Base-by-base conservation (phyloP, 2,329 filamentous ascomycete genomes). In the Lasiodiplodia sp. region DNA sequence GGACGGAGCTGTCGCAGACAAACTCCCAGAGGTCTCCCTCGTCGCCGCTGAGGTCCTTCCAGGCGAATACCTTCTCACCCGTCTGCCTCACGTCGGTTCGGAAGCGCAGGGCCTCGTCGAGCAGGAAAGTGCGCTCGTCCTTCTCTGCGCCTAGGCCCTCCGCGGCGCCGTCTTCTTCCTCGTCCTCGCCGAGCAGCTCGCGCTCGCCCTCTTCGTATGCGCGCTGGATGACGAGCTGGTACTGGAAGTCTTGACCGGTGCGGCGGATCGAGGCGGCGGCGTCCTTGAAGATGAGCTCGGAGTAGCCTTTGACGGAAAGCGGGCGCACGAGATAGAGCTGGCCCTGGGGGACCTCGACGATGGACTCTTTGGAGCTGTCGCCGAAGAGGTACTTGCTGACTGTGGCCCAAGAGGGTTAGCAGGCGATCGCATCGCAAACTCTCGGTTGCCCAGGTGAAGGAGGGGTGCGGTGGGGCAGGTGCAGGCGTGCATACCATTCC, bases 201-300 rank as follows among this genome's bases (percentile, higher is more conserved):
- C 94, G 95, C 77, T 99, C 96, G 68, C 96, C 96, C 82, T 99
- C 96, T 78, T 99, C 96, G 85, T 97, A 99, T 69, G 95, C 95
- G 70, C 96, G 89, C 79, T 99, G 96, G 52, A 98, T 88, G 51
- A 98, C 95, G 14, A 99, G 92, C 80, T 99, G 96, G 79, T 98
- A 99, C 76, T 99, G 94, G 76, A 92, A 97, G 66, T 98, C 94
- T 79, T 97, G 94, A 23, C 92, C 94, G 18, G 96, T 98, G 71
- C 93, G 90, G 72, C 96, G 91, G 76, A 99, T 96, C 71, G 91
- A 93, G 66, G 95, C 93, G 57, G 93, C 92, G 49, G 94, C 92
- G 89, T 99, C 96, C 81, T 96, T 97, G 86, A 97, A 99, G 81
- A 99, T 97, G 78, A 98, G 93, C 81, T 99, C 96, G 1, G 95